Base-by-base conservation (phyloP, 495 filamentous ascomycete genomes). In the Trichodelitschia bisporula region DNA sequence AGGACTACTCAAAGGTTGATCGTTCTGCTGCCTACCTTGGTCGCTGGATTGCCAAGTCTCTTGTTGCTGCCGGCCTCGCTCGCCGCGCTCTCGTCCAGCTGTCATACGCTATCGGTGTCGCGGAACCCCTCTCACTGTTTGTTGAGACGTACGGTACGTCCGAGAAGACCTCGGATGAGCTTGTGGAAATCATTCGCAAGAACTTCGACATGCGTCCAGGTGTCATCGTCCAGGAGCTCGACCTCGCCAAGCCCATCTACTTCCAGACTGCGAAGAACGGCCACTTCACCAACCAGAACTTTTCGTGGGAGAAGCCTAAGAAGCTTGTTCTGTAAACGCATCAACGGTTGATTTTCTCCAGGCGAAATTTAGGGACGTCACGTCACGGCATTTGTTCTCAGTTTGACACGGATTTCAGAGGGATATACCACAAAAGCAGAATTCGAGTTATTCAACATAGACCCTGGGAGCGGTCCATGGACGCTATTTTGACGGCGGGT, bases 1-100 rank as follows among this genome's bases (percentile, higher is more conserved):
- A 97, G 71, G 86, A 97, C 55, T 97, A 92, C 76, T 91, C 80
- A 60, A 97, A 97, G 66, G 86, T 97, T 57, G 86, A 97, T 54
- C 77, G 86, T 43, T 93, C 84, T 18, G 86, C 86, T 41, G 86
- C 86, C 46, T 97, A 97, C 61, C 68, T 92, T 40, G 82, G 72
- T 45, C 78, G 86, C 44, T 97, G 86, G 86, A 77, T 97, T 54
- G 86, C 86, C 52, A 97, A 97, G 70, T 97, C 86, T 25, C 64
- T 97, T 39, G 78, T 97, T 36, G 58, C 70, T 44, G 74, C 84
- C 45, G 70, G 72, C 42, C 75, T 97, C 35, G 74, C 74, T 40
- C 79, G 83, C 46, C 83, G 86, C 53, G 77, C 69, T 30, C 66
- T 95, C 26, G 86, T 97, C 36, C 86, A 97, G 65, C 72, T 97